Evolutionary conservation across 305 asterid species (phyloP), one percentile per base, ranked within the genome.

Genomic region (Fraxinus baroniana): DNA sequence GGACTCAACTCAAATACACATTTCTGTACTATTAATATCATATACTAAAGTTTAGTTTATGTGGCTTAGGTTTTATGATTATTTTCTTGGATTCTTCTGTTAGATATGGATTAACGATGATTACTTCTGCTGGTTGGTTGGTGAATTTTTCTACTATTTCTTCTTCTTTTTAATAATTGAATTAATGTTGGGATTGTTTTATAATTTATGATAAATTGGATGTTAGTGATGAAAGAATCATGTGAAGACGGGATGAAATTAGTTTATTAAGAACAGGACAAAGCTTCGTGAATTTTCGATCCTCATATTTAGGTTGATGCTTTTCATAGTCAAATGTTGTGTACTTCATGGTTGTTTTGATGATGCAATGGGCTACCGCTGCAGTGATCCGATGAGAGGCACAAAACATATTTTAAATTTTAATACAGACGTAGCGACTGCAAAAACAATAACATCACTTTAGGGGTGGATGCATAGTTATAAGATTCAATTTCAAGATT

Each of bases 201-300:
- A 36, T 72, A 17, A 71, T 32, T 30, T 81, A 71, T 71, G 26
- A 32, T 32, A 32, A 24, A 62, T 20, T 68, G 46, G 28, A 72
- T 28, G 83, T 62, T 46, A 49, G 79, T 76, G 36, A 76, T 73
- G 37, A 64, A 71, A 84, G 41, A 78, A 79, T 78, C 78, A 49
- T 70, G 8, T 78, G 84, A 32, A 66, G 79, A 80, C 80, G 71
- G 49, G n/a, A 41, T 18, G 76, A 22, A 74, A 76, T 76, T 76
- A 77, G 22, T 68, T 74, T 74, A 20, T 13, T 78, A 10, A 37
- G 76, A 73, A 77, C 46, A 80, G 77, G 87, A 84, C 87, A 86
- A 84, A 79, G 24, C 83, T 28, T 80, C 39, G 80, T 77, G 46
- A 15, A 80, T 32, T 20, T 71, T 13, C 10, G 12, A 71, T 71